Evolutionary conservation across 2,329 filamentous ascomycete genomes (phyloP).

Genomic region (Aspergillus fructus): DNA sequence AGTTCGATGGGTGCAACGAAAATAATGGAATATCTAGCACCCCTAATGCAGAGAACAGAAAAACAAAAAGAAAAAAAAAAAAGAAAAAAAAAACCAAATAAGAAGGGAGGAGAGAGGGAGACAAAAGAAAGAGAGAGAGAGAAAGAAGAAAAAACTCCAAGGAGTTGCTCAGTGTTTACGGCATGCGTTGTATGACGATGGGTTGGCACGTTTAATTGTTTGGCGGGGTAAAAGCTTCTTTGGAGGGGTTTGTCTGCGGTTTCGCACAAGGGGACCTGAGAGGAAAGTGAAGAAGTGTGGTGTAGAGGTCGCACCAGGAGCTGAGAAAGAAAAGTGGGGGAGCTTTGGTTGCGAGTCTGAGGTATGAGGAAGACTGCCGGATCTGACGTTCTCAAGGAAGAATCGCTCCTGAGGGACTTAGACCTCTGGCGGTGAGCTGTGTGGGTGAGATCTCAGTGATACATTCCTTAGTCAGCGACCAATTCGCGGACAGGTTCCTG

Average conservation of each 20-base stretch:
- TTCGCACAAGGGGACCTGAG: constrained; percentile 11
- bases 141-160: background rate
- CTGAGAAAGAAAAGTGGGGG: constrained; percentile 11
- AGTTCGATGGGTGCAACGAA: background rate
- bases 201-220: constrained; percentile 15
- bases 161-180: constrained; percentile 14
- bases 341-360: constrained; percentile 3
- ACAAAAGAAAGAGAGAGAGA: no score
- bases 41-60: background rate
- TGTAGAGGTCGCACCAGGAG: constrained; percentile 8
- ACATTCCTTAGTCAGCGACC: constrained; percentile 12
- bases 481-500: background rate
- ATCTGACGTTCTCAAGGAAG: constrained; percentile 11
- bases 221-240: constrained; percentile 29
- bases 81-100: no score
- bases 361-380: constrained; percentile 2
- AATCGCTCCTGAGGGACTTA: constrained; percentile 1
- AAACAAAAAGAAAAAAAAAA: no score
- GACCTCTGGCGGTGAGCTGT: constrained; percentile 20
- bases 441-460: constrained; percentile 1
- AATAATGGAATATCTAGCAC: background rate
- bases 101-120: no score
- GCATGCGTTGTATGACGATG: constrained; percentile 15
- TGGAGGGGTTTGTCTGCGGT: constrained; percentile 25
- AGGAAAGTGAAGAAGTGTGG: constrained; percentile 9